These are phyloP conservation scores for Myxozyma neglecta DNA, from an alignment of 805 yeast species.

Conservation along the genomic window DNA sequence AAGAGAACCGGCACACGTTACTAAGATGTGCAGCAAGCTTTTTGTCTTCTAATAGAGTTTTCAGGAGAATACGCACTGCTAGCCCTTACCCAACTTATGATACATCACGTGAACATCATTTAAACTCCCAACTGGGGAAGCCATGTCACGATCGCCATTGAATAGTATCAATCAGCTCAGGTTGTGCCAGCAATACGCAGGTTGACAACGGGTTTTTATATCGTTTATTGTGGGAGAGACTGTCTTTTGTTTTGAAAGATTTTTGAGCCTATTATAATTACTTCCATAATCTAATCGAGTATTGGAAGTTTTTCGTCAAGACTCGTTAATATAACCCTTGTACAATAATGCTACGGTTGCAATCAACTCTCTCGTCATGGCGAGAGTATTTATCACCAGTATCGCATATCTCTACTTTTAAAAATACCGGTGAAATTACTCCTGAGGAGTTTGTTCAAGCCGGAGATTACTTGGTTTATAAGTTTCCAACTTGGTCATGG, in stretches of 20 bases:
- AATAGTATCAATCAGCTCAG: background rate
- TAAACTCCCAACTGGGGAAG: background rate
- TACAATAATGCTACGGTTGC: conserved; percentile 50
- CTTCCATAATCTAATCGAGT: background rate
- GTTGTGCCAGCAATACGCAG: too few species aligned
- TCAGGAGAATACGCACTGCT: background rate
- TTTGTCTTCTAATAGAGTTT: background rate
- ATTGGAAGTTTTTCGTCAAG: background rate
- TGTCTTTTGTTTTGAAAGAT: background rate
- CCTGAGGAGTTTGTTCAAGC: conserved; percentile 95
- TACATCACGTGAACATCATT: background rate
- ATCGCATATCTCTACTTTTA: conserved; percentile 79
- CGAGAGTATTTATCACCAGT: conserved; percentile 94
- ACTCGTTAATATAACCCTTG: background rate
- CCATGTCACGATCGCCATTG: background rate
- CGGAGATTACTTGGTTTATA: conserved; percentile 86
- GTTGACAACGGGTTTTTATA: background rate
- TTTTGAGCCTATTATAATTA: background rate
- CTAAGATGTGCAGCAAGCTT: background rate
- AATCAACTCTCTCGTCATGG: conserved; percentile 73
- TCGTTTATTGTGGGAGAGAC: background rate
- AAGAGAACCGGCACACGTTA: background rate
- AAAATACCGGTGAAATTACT: conserved; percentile 84
- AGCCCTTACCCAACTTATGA: background rate
- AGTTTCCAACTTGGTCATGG: conserved; percentile 99